A percentile compares a stretch with the other conserved stretches of the same genome.
Conservation (phyloP, 169 alveolate genomes). For the Plasmodium gallinaceum region DNA sequence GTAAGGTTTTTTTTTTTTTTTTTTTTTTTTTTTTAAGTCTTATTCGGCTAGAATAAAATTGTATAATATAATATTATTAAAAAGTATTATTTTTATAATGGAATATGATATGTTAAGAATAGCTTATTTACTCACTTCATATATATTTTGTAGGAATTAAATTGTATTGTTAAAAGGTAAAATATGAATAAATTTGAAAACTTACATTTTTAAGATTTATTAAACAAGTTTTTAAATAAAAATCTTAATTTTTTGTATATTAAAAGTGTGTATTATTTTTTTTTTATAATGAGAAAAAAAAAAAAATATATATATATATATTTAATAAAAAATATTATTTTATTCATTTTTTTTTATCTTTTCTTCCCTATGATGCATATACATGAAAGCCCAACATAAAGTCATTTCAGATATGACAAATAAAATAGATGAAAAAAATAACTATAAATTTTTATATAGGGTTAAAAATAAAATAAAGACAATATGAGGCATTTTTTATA, state of each 20-base stretch:
- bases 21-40: constrained; percentile 18
- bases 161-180: too few relatives aligned
- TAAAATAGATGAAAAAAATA: constrained; percentile 65
- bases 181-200: too few relatives aligned
- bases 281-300: too few relatives aligned
- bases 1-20: constrained; percentile 54
- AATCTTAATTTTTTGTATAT: not conserved
- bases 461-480: not conserved
- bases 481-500: not conserved
- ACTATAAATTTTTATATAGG: constrained; percentile 17
- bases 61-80: not conserved
- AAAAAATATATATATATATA: constrained; percentile 3
- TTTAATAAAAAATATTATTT: not conserved
- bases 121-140: not conserved
- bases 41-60: constrained; percentile 40
- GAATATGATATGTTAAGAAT: not conserved
- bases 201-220: too few relatives aligned
- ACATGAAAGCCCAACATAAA: constrained; percentile 75
- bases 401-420: constrained; percentile 75
- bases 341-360: constrained; percentile 19
- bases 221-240: not conserved
- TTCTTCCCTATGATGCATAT: constrained; percentile 43
- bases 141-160: too few relatives aligned
- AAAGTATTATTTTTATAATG: not conserved
- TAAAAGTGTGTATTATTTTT: not conserved